Evolutionary conservation across 176 grass and related monocot species (phyloP).

Genomic region (Themeda triandra): DNA sequence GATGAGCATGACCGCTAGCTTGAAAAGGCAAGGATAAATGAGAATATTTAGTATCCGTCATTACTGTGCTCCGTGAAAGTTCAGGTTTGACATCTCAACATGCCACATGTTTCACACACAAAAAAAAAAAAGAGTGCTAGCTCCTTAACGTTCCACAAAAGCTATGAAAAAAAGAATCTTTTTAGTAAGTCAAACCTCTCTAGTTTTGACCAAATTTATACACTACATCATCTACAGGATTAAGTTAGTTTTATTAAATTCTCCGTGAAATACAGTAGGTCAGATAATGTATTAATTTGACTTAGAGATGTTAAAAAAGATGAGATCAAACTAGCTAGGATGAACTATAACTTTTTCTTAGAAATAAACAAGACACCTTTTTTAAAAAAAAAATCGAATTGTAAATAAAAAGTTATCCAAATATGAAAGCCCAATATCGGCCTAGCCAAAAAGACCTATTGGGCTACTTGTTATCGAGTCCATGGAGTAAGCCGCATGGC

Average conservation of each 20-base stretch:
- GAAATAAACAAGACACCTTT: too few species aligned
- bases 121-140: background rate
- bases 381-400: too few species aligned
- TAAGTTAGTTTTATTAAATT: too few species aligned
- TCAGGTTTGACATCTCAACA: background rate
- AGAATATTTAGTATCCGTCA: background rate
- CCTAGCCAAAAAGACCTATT: background rate
- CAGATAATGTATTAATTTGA: too few species aligned
- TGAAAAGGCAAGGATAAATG: background rate
- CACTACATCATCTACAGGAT: too few species aligned
- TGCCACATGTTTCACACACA: background rate
- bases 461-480: background rate
- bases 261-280: too few species aligned
- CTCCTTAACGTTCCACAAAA: background rate
- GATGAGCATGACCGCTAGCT: background rate
- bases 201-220: too few species aligned
- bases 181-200: background rate
- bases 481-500: too few species aligned
- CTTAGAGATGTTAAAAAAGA: too few species aligned
- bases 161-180: background rate
- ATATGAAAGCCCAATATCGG: background rate
- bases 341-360: too few species aligned
- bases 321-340: too few species aligned
- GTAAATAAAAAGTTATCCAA: too few species aligned
- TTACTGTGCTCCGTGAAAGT: background rate